Conservation (phyloP, 371 early-diverging fungal genomes). For the Coemansia sp. region DNA sequence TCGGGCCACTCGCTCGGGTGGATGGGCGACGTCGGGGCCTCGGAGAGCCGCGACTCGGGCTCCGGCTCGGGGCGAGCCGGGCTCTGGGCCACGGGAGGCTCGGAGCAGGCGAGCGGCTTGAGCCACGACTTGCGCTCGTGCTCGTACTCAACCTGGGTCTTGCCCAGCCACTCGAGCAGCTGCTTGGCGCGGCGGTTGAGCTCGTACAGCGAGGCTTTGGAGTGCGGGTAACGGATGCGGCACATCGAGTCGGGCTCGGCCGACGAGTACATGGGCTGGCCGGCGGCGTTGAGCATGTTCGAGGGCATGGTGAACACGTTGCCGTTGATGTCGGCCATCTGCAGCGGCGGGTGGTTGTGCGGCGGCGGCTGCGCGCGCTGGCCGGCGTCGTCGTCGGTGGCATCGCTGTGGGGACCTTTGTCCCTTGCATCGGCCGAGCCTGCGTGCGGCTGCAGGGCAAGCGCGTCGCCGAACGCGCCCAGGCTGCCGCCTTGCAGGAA, state of each 20-base stretch:
- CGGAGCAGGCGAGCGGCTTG: neutral
- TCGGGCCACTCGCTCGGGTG: slow-evolving; percentile 44
- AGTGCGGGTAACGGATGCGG: slow-evolving; percentile 48
- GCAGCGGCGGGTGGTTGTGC: slow-evolving; percentile 36
- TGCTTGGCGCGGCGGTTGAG: slow-evolving; percentile 49
- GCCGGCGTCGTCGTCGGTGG: neutral
- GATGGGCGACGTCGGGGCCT: slow-evolving; percentile 47
- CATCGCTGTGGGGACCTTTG: neutral
- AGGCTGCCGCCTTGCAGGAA: slow-evolving; percentile 15
- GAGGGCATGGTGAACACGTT: slow-evolving; percentile 32
- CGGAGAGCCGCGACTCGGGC: slow-evolving; percentile 23
- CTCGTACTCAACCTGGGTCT: slow-evolving; percentile 48
- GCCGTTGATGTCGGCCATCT: slow-evolving; percentile 36
- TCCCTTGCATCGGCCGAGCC: neutral
- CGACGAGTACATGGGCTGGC: slow-evolving; percentile 47
- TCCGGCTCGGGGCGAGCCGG: neutral
- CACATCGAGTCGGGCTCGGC: slow-evolving; percentile 36
- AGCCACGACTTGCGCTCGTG: slow-evolving; percentile 34
- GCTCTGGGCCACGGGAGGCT: neutral
- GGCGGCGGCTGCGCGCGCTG: slow-evolving; percentile 6
- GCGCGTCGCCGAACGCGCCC: slow-evolving; percentile 9
- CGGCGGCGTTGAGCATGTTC: slow-evolving; percentile 34
- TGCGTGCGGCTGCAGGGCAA: slow-evolving; percentile 5
- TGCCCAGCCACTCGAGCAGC: slow-evolving; percentile 51
- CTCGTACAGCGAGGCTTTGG: slow-evolving; percentile 33